phyloP scores from a whole-genome alignment of 306 rosid genomes.

The Lupinus albus region DNA sequence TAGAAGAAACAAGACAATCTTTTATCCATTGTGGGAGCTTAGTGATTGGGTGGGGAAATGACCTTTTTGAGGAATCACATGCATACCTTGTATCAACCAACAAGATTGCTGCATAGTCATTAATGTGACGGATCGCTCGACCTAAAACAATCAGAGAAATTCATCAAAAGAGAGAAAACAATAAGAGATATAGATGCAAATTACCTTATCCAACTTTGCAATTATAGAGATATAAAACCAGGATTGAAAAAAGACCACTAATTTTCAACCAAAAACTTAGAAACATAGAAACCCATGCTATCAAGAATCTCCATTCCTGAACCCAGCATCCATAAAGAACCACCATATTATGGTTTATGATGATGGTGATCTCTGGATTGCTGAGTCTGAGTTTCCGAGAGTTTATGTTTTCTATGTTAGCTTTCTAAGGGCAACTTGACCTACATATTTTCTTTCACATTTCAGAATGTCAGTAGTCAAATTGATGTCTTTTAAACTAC shows the following conservation, averaged over 20 bases:
- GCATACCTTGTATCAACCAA: conserved; percentile 75
- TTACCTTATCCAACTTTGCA: neutral
- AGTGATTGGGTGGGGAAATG: conserved; percentile 60
- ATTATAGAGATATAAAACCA: neutral
- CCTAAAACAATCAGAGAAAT: conserved; percentile 51
- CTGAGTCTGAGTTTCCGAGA: neutral
- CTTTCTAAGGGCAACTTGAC: conserved; percentile 15
- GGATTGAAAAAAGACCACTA: too few species aligned
- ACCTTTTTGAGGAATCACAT: conserved; percentile 65
- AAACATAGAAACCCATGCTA: too few species aligned
- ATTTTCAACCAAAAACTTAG: too few species aligned
- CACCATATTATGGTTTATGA: too few species aligned
- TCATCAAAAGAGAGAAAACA: conserved; percentile 18
- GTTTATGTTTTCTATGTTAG: neutral
- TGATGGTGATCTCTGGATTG: too few species aligned
- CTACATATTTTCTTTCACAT: too few species aligned
- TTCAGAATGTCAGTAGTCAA: neutral
- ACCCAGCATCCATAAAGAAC: too few species aligned
- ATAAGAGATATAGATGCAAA: neutral
- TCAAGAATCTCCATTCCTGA: too few species aligned
- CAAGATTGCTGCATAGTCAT: conserved; percentile 86
- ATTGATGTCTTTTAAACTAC: neutral
- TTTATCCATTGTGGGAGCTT: conserved; percentile 93
- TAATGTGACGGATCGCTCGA: conserved; percentile 88
- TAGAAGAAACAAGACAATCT: conserved; percentile 64